Evolutionary conservation across 2,329 filamentous ascomycete genomes (phyloP).

Genomic region (Fusarium siculi): DNA sequence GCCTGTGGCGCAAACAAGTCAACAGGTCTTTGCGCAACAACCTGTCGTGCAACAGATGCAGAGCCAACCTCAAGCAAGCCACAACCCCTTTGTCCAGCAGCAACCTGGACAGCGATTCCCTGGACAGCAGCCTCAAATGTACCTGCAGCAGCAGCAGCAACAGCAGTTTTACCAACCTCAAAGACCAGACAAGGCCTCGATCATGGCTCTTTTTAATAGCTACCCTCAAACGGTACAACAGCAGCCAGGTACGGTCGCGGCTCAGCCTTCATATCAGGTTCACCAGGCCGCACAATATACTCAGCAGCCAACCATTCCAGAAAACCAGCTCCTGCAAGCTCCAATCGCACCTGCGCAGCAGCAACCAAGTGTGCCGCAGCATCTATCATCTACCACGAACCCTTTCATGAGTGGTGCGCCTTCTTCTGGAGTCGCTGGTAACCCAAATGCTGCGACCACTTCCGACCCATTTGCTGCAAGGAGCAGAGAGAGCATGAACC

Average conservation of each 20-base stretch:
- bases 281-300: constrained; percentile 28
- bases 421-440: constrained; percentile 37
- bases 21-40: constrained; percentile 45
- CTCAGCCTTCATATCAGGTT: constrained; percentile 31
- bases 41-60: constrained; percentile 29
- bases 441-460: constrained; percentile 35
- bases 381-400: constrained; percentile 62
- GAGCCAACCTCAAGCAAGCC: constrained; percentile 27
- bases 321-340: constrained; percentile 42
- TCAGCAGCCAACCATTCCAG: constrained; percentile 44
- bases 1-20: constrained; percentile 40
- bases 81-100: constrained; percentile 45
- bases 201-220: constrained; percentile 78
- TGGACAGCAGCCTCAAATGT: constrained; percentile 38
- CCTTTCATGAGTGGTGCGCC: constrained; percentile 61
- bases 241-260: constrained; percentile 46
- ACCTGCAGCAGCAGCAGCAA: constrained; percentile 39
- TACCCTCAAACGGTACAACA: constrained; percentile 64
- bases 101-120: constrained; percentile 28
- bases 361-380: constrained; percentile 48
- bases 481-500: constrained; percentile 78
- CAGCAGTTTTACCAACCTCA: constrained; percentile 55
- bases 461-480: constrained; percentile 57
- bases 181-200: constrained; percentile 75
- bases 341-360: constrained; percentile 40